phyloP scores from a whole-genome alignment of 768 basidiomycete genomes.

The Boletus eberwhitei region DNA sequence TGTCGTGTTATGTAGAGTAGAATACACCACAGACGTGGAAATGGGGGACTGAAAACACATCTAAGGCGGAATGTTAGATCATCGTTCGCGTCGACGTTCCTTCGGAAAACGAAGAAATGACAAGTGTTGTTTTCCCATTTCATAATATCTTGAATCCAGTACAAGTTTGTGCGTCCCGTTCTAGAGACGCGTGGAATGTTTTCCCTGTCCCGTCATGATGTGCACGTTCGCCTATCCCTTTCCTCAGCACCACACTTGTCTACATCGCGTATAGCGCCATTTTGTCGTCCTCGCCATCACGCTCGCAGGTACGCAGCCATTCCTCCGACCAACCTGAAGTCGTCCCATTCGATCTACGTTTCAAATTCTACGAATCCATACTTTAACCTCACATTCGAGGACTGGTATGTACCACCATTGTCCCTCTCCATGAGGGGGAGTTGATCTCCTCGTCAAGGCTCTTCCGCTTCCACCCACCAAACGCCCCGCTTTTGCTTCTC shows the following conservation, averaged over 20 bases:
- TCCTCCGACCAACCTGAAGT: constrained; percentile 24
- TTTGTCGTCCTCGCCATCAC: not conserved
- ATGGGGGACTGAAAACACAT: not conserved
- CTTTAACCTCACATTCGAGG: constrained; percentile 88
- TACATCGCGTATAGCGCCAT: not conserved
- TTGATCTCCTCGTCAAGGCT: constrained; percentile 45
- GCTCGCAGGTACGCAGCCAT: constrained; percentile 14
- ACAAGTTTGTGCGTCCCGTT: not conserved
- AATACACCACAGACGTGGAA: constrained; percentile 2
- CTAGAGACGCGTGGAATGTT: constrained; percentile 23
- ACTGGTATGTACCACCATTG: constrained; percentile 56
- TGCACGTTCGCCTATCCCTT: constrained; percentile 21
- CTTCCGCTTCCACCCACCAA: constrained; percentile 70
- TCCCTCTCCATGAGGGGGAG: constrained; percentile 26
- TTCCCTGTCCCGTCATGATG: constrained; percentile 28
- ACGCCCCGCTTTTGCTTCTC: constrained; percentile 73
- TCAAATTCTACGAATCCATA: constrained; percentile 79
- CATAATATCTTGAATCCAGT: not conserved
- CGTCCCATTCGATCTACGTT: constrained; percentile 57
- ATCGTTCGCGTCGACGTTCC: not conserved
- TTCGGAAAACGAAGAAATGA: not conserved
- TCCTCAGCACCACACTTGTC: not conserved
- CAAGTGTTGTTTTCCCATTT: not conserved
- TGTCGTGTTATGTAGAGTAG: constrained; percentile 22
- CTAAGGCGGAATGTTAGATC: not conserved